Percentiles rank a stretch among this genome's conserved stretches.
Conservation (phyloP, 192 early-diverging fungal species). For the Dispira simplex region DNA sequence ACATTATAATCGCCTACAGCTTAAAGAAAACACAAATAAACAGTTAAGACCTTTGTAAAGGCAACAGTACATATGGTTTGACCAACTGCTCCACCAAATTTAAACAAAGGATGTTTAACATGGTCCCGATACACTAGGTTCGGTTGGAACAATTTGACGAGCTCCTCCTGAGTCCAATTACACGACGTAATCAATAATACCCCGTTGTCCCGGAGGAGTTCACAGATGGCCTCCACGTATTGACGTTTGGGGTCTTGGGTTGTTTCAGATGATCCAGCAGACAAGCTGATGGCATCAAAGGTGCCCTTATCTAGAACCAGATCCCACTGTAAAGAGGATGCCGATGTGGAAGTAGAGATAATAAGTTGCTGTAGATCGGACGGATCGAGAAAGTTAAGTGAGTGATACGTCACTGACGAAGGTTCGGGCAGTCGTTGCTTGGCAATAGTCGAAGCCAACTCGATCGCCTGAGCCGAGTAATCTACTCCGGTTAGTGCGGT, state of each 20-base stretch:
- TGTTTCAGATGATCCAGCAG: slow-evolving; percentile 16
- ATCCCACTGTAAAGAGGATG: slow-evolving; percentile 18
- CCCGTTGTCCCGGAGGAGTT: slow-evolving; percentile 43
- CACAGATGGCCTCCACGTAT: slow-evolving; percentile 41
- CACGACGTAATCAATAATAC: slow-evolving; percentile 79
- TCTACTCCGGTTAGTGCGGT: slow-evolving; percentile 67
- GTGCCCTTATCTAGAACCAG: slow-evolving; percentile 87
- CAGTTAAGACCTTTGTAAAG: slow-evolving; percentile 30
- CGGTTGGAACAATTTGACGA: slow-evolving; percentile 31
- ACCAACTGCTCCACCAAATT: slow-evolving; percentile 80
- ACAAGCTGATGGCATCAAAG: slow-evolving; percentile 78
- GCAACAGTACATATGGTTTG: slow-evolving; percentile 76
- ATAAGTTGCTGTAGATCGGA: slow-evolving; percentile 18
- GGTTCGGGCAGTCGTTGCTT: slow-evolving; percentile 13
- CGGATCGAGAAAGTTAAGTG: slow-evolving; percentile 40
- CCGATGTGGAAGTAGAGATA: background rate
- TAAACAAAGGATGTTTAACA: slow-evolving; percentile 70
- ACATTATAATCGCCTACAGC: too few species aligned
- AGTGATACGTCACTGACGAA: slow-evolving; percentile 28
- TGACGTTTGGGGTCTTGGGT: slow-evolving; percentile 28
- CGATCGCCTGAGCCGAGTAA: slow-evolving; percentile 64
- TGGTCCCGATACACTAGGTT: slow-evolving; percentile 49
- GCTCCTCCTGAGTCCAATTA: slow-evolving; percentile 86
- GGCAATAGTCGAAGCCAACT: slow-evolving; percentile 51
- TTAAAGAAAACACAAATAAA: too few species aligned